Evolutionary conservation across 1,284 basidiomycete genomes (phyloP).

Genomic region (Pseudozyma sp.): DNA sequence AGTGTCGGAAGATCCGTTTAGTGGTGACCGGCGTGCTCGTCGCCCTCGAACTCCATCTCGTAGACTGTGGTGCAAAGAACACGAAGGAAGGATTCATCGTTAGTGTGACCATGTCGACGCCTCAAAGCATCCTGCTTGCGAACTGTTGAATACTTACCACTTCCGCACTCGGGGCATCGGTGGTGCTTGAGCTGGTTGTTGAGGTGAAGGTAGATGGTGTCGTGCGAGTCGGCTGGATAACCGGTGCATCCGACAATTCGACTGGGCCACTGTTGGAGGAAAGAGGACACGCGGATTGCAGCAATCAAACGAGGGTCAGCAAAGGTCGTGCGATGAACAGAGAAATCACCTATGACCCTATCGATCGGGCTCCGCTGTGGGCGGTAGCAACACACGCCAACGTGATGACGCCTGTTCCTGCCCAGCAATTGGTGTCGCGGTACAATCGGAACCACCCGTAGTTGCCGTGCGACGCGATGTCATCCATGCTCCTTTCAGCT

Average conservation of each 20-base stretch:
- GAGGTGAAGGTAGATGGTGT: constrained; percentile 66
- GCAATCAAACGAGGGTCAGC: neutral
- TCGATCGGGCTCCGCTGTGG: too few species aligned
- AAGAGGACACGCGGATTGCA: too few species aligned
- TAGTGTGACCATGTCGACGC: neutral
- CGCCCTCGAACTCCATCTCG: constrained; percentile 58
- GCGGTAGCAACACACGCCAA: too few species aligned
- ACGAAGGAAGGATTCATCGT: neutral
- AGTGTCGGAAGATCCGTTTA: constrained; percentile 19
- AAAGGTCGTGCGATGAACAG: neutral
- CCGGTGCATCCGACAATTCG: constrained; percentile 67
- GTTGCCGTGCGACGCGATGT: too few species aligned
- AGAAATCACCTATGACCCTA: too few species aligned
- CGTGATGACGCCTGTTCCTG: too few species aligned
- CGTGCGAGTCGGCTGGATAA: constrained; percentile 66
- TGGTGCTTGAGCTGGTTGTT: constrained; percentile 59
- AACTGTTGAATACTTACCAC: too few species aligned
- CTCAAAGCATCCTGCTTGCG: too few species aligned
- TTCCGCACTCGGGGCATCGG: constrained; percentile 67
- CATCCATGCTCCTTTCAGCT: too few species aligned
- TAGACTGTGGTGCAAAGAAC: constrained; percentile 46
- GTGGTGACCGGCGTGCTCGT: constrained; percentile 54
- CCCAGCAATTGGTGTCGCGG: too few species aligned
- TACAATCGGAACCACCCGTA: too few species aligned
- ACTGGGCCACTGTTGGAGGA: constrained; percentile 48